These are phyloP conservation scores for Cladosporium sp. DNA, from an alignment of 2,329 filamentous ascomycete species.

Conservation along the genomic window DNA sequence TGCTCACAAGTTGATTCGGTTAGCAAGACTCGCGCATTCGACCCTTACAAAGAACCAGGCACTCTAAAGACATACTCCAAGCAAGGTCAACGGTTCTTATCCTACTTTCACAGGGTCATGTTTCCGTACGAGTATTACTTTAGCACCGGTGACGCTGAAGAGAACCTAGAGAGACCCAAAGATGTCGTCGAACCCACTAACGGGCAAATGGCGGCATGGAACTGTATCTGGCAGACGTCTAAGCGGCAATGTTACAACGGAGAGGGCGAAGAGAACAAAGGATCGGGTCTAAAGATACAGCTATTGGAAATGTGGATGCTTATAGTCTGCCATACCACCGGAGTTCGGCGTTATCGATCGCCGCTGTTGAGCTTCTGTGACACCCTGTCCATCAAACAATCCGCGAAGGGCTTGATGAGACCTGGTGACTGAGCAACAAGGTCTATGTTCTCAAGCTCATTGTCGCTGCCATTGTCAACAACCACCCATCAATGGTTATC, in stretches of 20 bases:
- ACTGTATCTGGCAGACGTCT: not conserved
- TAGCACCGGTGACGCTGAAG: not conserved
- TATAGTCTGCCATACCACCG: conserved; percentile 15
- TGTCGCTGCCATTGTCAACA: too few species aligned
- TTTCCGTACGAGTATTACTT: conserved; percentile 8
- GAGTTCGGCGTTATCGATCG: too few species aligned
- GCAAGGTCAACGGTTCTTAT: not conserved
- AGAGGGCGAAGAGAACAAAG: not conserved
- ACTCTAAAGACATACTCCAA: not conserved
- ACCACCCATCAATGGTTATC: too few species aligned
- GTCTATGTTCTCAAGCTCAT: too few species aligned
- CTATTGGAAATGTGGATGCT: conserved; percentile 19
- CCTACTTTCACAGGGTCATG: conserved; percentile 1
- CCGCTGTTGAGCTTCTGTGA: too few species aligned
- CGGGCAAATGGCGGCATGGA: conserved; percentile 12
- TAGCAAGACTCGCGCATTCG: conserved; percentile 18
- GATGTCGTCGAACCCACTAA: conserved; percentile 9
- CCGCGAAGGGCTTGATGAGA: too few species aligned
- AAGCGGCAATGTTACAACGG: not conserved
- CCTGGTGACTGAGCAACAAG: too few species aligned
- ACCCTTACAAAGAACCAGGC: conserved; percentile 12
- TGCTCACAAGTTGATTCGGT: conserved; percentile 7
- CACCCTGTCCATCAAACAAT: too few species aligned
- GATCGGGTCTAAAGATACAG: not conserved
- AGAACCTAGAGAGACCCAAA: conserved; percentile 2